Conservation (phyloP, 306 rosid genomes). For the Quercus mongolica region DNA sequence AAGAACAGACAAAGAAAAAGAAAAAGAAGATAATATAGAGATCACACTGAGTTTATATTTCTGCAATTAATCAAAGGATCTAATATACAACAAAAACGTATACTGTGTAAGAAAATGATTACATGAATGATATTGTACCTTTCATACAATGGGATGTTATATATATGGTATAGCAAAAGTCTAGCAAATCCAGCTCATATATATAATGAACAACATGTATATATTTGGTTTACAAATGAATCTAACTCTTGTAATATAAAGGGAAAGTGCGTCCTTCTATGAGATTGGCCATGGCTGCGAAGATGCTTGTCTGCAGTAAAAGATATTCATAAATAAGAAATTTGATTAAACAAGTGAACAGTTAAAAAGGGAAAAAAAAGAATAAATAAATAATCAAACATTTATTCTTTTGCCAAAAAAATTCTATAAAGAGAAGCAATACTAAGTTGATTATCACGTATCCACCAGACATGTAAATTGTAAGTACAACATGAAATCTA, state of each 20-base stretch:
- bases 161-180: neutral
- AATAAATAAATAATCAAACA: neutral
- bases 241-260: neutral
- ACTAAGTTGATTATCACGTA: neutral
- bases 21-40: neutral
- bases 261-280: neutral
- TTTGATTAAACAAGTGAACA: neutral
- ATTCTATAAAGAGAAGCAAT: neutral
- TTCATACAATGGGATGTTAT: neutral
- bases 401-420: neutral
- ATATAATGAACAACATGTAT: neutral
- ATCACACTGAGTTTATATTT: neutral
- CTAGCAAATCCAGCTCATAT: neutral
- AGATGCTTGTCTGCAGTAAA: conserved; percentile 21
- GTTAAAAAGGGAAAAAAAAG: neutral
- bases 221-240: neutral
- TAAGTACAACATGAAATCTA: neutral
- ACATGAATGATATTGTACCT: neutral
- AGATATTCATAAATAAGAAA: neutral
- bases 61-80: neutral
- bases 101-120: neutral
- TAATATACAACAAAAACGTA: neutral
- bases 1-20: neutral
- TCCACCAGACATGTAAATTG: neutral
- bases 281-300: conserved; percentile 25